Evolutionary conservation across 208 protist species (phyloP), one percentile per base, ranked within the genome.

Genomic region (Crithidia fasciculata): DNA sequence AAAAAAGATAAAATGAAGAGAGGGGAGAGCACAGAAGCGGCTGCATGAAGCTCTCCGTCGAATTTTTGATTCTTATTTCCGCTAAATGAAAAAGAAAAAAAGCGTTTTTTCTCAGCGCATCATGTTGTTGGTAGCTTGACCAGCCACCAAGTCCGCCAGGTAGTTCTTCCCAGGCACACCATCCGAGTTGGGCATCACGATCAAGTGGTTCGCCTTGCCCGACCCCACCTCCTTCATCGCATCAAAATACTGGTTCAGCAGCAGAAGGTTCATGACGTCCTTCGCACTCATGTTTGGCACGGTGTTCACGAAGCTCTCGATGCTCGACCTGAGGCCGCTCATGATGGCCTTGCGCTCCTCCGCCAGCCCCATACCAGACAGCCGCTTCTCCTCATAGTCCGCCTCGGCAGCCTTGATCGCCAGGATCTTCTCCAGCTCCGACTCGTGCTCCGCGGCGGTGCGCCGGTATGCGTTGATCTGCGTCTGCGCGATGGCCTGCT

Each of bases 201-300:
- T 78, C 12, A 94, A 69, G 10, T 76, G 55, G 66, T 84, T 91
- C 3, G 81, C 74, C 28, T 49, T 53, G 2, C 78, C 62, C 7
- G 54, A 58, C 13, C 86, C 89, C 8, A 95, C 81, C 41, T 90
- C 90, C 72, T 95, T 95, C 82, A 95, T 78, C 55, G 90, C 75
- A 66, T 95, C 88, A 66, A 93, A 95, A 82, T 93, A 93, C 77
- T 95, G 90, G 56, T 91, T 95, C 62, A 95, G 74, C 43, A 95
- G 71, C 3, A 93, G 69, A 66, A 95, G 74, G 56, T 90, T 83
- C 85, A 93, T 90, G 13, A 93, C 87, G 36, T 90, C 85, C n/a
- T 70, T 70, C 15, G 82, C 79, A 10, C 19, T 65, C 71, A 88
- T 82, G 37, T 72, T 84, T 8, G 82, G 82, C 7, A 91, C 87